Conservation (phyloP, 2,329 filamentous ascomycete genomes). For the Talaromyces albobiverticillius region DNA sequence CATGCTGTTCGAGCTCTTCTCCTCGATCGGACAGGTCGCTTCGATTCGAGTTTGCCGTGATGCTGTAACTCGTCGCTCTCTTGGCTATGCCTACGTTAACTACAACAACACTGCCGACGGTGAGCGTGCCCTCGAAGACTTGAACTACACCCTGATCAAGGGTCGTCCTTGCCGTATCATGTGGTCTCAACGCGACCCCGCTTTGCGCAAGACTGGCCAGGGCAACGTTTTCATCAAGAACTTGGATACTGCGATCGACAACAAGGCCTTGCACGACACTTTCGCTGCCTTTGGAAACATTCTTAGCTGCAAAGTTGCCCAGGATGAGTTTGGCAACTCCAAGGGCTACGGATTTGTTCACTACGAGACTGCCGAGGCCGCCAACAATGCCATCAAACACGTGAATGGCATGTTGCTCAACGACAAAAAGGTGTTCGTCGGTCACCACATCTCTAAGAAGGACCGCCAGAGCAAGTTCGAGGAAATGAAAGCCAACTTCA, state of each 20-base stretch:
- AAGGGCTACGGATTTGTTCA: constrained; percentile 99
- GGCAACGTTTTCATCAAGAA: constrained; percentile 99
- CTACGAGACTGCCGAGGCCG: constrained; percentile 98
- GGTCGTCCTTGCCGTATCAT: constrained; percentile 98
- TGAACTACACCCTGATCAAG: constrained; percentile 99
- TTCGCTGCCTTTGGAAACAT: constrained; percentile 99
- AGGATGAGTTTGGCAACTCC: constrained; percentile 94
- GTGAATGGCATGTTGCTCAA: constrained; percentile 99
- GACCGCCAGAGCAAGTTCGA: constrained; percentile 99
- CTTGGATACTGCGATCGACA: constrained; percentile 96
- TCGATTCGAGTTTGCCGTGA: constrained; percentile 99
- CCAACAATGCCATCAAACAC: constrained; percentile 95
- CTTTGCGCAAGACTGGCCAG: constrained; percentile 97
- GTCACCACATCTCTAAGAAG: constrained; percentile 99
- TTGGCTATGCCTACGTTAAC: constrained; percentile 99
- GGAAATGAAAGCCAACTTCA: constrained; percentile 99
- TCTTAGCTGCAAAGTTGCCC: constrained; percentile 97
- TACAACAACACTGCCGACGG: constrained; percentile 97
- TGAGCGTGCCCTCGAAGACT: constrained; percentile 96
- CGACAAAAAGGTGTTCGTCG: constrained; percentile 99
- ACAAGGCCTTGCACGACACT: constrained; percentile 99
- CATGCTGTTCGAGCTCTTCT: constrained; percentile 99
- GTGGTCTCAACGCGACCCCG: constrained; percentile 99
- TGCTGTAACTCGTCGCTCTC: constrained; percentile 94
- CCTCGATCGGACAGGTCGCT: constrained; percentile 96